A percentile compares a stretch with the other conserved stretches of the same genome.
Conservation (phyloP, 345 rosid genomes). For the Eucalyptus camaldulensis region DNA sequence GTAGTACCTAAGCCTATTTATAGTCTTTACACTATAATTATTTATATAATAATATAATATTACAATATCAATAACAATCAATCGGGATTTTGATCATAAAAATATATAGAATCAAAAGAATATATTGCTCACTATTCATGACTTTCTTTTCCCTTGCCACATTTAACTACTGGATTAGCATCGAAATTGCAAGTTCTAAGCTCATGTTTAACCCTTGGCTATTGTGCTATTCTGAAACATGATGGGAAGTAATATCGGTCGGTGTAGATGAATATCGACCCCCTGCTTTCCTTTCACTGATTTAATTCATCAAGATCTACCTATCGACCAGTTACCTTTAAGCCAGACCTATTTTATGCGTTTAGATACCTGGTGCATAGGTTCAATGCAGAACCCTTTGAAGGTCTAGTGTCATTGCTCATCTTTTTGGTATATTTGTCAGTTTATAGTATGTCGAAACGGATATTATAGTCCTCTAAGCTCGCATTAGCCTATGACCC, state of each 20-base stretch:
- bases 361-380: constrained; percentile 32
- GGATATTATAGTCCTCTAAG: neutral
- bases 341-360: constrained; percentile 52
- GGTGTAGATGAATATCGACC: neutral
- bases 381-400: constrained; percentile 57
- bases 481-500: neutral
- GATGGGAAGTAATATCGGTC: neutral
- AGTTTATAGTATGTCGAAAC: neutral
- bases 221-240: neutral
- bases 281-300: constrained; percentile 56
- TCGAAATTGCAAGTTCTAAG: neutral
- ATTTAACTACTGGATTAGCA: neutral
- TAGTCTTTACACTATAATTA: too few species aligned
- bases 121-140: neutral
- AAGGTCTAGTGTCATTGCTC: constrained; percentile 26
- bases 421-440: neutral
- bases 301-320: constrained; percentile 79
- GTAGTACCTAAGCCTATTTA: neutral
- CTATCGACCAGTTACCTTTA: constrained; percentile 48
- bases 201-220: neutral
- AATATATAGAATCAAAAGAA: neutral
- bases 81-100: neutral
- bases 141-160: neutral
- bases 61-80: neutral
- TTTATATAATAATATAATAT: neutral